phyloP scores from a whole-genome alignment of 2,329 filamentous ascomycete species.

The Zasmidium angulare region DNA sequence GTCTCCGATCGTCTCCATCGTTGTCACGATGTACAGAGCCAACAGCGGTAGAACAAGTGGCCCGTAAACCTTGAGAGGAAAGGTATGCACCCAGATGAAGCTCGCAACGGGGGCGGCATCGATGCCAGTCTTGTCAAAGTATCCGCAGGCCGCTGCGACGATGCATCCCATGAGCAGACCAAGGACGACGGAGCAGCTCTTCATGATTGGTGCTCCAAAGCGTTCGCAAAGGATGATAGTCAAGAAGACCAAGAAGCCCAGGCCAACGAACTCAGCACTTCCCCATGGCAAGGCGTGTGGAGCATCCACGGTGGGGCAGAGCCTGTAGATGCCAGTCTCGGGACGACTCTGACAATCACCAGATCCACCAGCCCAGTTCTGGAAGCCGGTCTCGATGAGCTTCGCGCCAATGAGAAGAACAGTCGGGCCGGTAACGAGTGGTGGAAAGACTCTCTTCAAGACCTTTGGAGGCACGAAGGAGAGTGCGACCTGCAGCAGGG shows the following conservation, averaged over 20 bases:
- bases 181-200: slow-evolving; percentile 72
- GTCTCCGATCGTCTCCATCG: slow-evolving; percentile 68
- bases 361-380: slow-evolving; percentile 75
- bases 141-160: slow-evolving; percentile 73
- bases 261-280: slow-evolving; percentile 71
- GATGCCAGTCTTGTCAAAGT: slow-evolving; percentile 73
- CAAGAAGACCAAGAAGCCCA: slow-evolving; percentile 77
- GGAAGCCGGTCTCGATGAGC: slow-evolving; percentile 69
- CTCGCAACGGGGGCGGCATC: slow-evolving; percentile 68
- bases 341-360: slow-evolving; percentile 55
- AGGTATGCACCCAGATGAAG: slow-evolving; percentile 79
- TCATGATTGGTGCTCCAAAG: slow-evolving; percentile 82
- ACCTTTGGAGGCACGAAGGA: slow-evolving; percentile 70
- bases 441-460: slow-evolving; percentile 69
- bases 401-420: slow-evolving; percentile 71
- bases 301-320: slow-evolving; percentile 67
- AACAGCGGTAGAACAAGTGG: slow-evolving; percentile 72
- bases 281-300: slow-evolving; percentile 75
- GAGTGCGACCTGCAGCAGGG: slow-evolving; percentile 66
- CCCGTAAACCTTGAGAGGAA: slow-evolving; percentile 69
- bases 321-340: slow-evolving; percentile 55
- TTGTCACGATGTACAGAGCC: slow-evolving; percentile 63
- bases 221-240: slow-evolving; percentile 79
- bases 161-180: slow-evolving; percentile 75
- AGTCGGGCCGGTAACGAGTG: slow-evolving; percentile 69